Base-by-base conservation (phyloP, 2,329 filamentous ascomycete genomes). In the Fusarium udum region DNA sequence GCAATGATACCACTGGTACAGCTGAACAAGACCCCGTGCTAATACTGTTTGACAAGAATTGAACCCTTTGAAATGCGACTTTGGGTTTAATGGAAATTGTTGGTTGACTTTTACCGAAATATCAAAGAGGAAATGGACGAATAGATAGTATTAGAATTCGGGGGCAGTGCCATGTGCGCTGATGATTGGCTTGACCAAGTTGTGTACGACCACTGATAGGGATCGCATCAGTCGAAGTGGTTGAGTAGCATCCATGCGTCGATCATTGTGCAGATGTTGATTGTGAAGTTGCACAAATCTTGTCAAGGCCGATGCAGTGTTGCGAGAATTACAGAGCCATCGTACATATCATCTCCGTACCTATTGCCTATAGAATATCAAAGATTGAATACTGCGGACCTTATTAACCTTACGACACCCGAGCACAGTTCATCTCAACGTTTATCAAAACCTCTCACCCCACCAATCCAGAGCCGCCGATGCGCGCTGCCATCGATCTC, bases 161-260 rank as follows among this genome's bases (percentile, higher is more conserved):
- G 67, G 61, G 40, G 57, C 34, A 48, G n/a, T 46, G 61, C 64
- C 80, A 81, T 81, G 80, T 81, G 80, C 71, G 65, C 52, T 67
- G 63, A 75, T 78, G 78, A 79, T 79, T 79, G 78, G 78, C 64
- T 67, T 65, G 49, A 75, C 64, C 45, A 49, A 56, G 24, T 37
- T 36, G 51, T 46, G 53, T 46, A 59, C 59, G 62, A 56, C 46
- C 52, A 31, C 31, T 4, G 34, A 52, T 58, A 24, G 55, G 34
- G 57, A 64, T 62, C 45, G 36, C 53, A 39, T 62, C 46, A 45
- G 42, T 58, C 39, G 53, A 31, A 45, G 57, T 71, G 52, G 51
- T 43, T 60, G 57, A 71, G 53, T 39, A 52, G 32, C 36, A 73
- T 49, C 66, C 71, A 73, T 73, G 71, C 32, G 71, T 71, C 71